Percentiles rank a stretch among this genome's conserved stretches.
phyloP scores from a whole-genome alignment of 805 yeast genomes.

The Yarrowia bubula region DNA sequence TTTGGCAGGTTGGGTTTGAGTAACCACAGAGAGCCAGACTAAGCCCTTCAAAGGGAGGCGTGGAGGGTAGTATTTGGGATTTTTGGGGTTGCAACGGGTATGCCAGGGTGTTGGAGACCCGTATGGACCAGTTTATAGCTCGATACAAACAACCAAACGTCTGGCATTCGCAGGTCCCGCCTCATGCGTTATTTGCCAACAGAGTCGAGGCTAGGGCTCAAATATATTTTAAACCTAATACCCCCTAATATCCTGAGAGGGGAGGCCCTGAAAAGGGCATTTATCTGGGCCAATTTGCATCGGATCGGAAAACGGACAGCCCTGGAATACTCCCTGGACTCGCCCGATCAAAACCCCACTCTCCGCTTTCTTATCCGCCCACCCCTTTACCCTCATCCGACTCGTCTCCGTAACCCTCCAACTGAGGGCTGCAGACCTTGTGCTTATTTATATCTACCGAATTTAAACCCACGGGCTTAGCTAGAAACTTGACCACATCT shows the following conservation, averaged over 20 bases:
- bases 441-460: conserved; percentile 27
- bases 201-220: conserved; percentile 27
- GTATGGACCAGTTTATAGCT: too few relatives aligned
- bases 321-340: background rate
- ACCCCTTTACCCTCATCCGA: background rate
- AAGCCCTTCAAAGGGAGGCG: background rate
- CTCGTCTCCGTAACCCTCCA: background rate
- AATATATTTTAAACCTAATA: conserved; percentile 25
- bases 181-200: conserved; percentile 27
- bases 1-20: conserved; percentile 15
- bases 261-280: background rate
- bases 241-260: conserved; percentile 23
- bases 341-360: background rate
- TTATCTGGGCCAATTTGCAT: background rate
- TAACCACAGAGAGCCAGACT: background rate
- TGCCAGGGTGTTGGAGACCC: too few relatives aligned
- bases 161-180: background rate
- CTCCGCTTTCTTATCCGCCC: background rate
- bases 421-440: conserved; percentile 26
- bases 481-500: conserved; percentile 22
- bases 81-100: too few relatives aligned
- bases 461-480: conserved; percentile 26
- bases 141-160: too few relatives aligned
- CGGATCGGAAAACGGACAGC: background rate
- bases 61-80: too few relatives aligned